Conservation (phyloP, 495 filamentous ascomycete genomes). For the Parathielavia hyrcaniae region DNA sequence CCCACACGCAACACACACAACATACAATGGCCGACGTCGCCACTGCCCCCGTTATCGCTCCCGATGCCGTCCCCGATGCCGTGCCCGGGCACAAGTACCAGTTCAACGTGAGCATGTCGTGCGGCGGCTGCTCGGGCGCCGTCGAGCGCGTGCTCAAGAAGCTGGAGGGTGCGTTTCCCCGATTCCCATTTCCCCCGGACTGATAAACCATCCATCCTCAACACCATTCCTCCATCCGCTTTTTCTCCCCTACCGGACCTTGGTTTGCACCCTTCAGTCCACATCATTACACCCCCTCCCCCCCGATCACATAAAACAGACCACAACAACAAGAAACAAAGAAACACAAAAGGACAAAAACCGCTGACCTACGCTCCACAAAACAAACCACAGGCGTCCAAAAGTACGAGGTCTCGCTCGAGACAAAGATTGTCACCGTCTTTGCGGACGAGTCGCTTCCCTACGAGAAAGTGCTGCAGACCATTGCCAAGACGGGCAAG, state of each 20-base stretch:
- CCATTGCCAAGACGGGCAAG: slow-evolving; percentile 95
- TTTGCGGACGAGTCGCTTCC: slow-evolving; percentile 55
- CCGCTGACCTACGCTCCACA: neutral
- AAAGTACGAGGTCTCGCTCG: slow-evolving; percentile 77
- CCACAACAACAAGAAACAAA: too few species aligned
- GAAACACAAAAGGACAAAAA: too few species aligned
- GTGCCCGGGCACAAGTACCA: slow-evolving; percentile 47
- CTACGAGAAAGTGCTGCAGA: slow-evolving; percentile 76
- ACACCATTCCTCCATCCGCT: too few species aligned
- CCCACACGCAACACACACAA: too few species aligned
- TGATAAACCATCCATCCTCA: too few species aligned
- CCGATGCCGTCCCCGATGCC: slow-evolving; percentile 3
- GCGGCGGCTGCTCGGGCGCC: slow-evolving; percentile 58
- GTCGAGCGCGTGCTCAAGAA: slow-evolving; percentile 92
- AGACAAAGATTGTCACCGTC: slow-evolving; percentile 70
- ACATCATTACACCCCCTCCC: neutral
- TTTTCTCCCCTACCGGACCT: neutral
- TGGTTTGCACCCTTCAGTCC: too few species aligned
- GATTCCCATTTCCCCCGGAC: too few species aligned
- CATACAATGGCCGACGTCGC: slow-evolving; percentile 42
- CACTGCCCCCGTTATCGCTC: slow-evolving; percentile 6
- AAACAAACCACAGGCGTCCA: slow-evolving; percentile 60
- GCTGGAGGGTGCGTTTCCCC: slow-evolving; percentile 62
- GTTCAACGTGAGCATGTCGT: slow-evolving; percentile 62
- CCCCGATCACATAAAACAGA: neutral